Evolutionary conservation across 805 yeast species (phyloP), one percentile per base, ranked within the genome.

Genomic region (Metschnikowia vanudenii): DNA sequence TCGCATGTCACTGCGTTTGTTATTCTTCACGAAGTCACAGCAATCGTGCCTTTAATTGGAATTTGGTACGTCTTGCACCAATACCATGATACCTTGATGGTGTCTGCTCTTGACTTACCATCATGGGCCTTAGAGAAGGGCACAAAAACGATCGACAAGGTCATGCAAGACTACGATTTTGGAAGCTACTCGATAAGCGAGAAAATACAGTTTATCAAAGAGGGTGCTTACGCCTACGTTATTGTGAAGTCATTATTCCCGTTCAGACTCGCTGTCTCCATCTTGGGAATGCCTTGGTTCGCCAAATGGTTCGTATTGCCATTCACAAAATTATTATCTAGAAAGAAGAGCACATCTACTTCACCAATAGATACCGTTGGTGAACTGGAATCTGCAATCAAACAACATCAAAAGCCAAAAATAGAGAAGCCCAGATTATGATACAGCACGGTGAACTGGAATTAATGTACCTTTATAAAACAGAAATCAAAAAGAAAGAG

Each of bases 171-270:
- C 29, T 67, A 62, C 49, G 67, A 64, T 45, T 65, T 64, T 38
- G 51, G 53, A 34, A 49, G 63, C 37, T 62, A 65, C 54, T 64
- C 74, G 35, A 56, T 82, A 13, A 73, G 71, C 35, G 81, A 80
- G 30, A 80, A 81, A 51, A 71, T 84, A 39, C 69, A 71, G 41
- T 60, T 84, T 22, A 66, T 87, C 5, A 61, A 82, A 53, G 87
- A 85, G 52, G 95, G 95, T 9, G 90, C 91, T 0, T 74, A 85
- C 20, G 82, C 95, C 0, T 88, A 82, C 56, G 84, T 83, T 4
- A 65, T 83, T 3, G 88, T 85, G 11, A 87, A 87, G 58, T 69
- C 75, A 9, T 57, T 77, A 18, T 62, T 81, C 50, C 88, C 88
- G 0, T 41, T 80, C 2, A 67, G 89, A 45, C 65, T 81, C 1